Base-by-base conservation (phyloP, 495 filamentous ascomycete genomes). In the Penicillium malachiteum region DNA sequence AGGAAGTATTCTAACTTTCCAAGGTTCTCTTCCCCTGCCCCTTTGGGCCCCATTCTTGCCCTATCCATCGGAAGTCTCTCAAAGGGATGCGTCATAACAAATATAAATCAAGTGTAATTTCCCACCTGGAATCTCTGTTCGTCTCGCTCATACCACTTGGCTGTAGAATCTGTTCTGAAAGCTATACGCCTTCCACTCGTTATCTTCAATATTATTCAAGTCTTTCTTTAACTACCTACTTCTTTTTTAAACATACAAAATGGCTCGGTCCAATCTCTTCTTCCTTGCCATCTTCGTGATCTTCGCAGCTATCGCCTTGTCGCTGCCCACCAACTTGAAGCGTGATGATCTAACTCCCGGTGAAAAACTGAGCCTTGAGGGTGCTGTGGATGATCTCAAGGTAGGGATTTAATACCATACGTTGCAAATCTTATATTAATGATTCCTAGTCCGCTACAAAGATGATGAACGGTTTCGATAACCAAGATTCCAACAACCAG, bases 261-360 rank as follows among this genome's bases (percentile, higher is more conserved):
- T 77, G 74, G 64, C 70, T 33, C 74, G 70, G 35, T 57, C 72
- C 63, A 72, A 32, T 37, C 37, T 73, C 38, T 71, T 67, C 31
- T 56, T 71, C 57, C 53, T 75, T 14, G 62, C 67, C 40, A 48
- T 71, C 40, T 62, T 71, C 56, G 47, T 73, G 17, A 56, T 67
- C 40, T 64, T 78, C 26, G 70, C 69, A 3, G 50, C 65, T 17
- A 50, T 70, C 31, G 67, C 66, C 42, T 52, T 67, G 35, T 72
- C 72, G 5, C 48, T 68, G 59, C 71, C 72, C 9, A 56, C 60
- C 45, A 66, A 26, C 21, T 26, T 26, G 21, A 26, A 71, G 59
- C 67, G 56, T 38, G 65, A 52, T 35, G 50, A 57, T 37, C 13
- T 34, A 6, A 18, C 48, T 3, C 16, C 45, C 1, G 33, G 14